A percentile compares a stretch with the other conserved stretches of the same genome.
Evolutionary conservation across 148 eudicot genomes (phyloP).

Genomic region (Polygonum maritimum): DNA sequence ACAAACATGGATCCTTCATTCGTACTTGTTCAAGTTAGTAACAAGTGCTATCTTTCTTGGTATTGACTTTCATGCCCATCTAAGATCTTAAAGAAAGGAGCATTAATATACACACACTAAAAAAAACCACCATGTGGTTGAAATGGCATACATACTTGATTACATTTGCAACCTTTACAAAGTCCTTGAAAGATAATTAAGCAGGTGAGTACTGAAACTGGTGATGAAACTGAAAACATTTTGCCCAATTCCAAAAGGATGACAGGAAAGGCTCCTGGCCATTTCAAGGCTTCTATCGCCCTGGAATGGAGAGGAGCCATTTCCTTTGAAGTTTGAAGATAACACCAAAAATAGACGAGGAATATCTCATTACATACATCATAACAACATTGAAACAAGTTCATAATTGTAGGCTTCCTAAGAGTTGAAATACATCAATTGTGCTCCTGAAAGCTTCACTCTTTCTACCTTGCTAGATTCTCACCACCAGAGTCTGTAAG

Average conservation of each 20-base stretch:
- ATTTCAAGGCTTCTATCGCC: conserved; percentile 8
- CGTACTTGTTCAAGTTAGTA: neutral
- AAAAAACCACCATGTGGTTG: neutral
- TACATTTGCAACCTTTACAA: neutral
- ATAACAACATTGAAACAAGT: neutral
- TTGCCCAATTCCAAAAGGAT: neutral
- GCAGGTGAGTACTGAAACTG: neutral
- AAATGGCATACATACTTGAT: neutral
- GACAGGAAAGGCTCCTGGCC: conserved; percentile 12
- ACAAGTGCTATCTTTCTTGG: too few relatives aligned
- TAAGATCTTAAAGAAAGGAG: too few relatives aligned
- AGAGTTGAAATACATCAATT: too few relatives aligned
- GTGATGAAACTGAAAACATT: neutral
- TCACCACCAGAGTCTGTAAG: conserved; percentile 5
- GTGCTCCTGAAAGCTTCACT: neutral
- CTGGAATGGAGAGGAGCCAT: conserved; percentile 13
- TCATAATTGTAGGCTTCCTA: neutral
- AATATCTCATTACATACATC: neutral
- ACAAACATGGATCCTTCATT: neutral
- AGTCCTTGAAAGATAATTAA: neutral
- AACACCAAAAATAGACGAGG: neutral
- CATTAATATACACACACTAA: too few relatives aligned
- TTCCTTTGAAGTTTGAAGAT: neutral
- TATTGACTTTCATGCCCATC: too few relatives aligned
- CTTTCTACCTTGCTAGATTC: conserved; percentile 10